phyloP scores from a whole-genome alignment of 2,329 filamentous ascomycete genomes.

The Aspergillus tamarii region DNA sequence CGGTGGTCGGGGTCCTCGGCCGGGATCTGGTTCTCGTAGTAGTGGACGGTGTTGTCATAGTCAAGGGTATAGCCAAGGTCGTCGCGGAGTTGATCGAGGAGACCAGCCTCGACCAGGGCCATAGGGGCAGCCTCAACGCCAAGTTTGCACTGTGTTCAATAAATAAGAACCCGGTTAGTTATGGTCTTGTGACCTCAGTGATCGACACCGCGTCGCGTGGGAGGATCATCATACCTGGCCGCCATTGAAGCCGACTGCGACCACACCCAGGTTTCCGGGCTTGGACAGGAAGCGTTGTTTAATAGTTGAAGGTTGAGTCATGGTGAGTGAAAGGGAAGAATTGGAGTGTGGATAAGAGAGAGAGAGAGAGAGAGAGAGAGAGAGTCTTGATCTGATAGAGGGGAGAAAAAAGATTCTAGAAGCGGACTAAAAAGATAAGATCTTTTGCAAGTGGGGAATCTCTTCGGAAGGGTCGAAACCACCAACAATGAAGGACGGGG shows the following conservation, averaged over 20 bases:
- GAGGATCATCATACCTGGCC: conserved; percentile 71
- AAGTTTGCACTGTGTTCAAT: conserved; percentile 69
- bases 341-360: not conserved
- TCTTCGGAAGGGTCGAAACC: not conserved
- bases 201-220: not conserved
- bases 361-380: conserved; percentile 13
- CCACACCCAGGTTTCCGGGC: conserved; percentile 80
- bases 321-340: conserved; percentile 32
- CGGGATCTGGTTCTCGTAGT: conserved; percentile 76
- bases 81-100: conserved; percentile 78
- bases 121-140: conserved; percentile 90
- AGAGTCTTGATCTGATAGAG: conserved; percentile 12
- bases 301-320: conserved; percentile 62
- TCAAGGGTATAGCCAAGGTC: conserved; percentile 88
- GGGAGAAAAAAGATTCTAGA: conserved; percentile 9
- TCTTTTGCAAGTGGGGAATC: conserved; percentile 5
- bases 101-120: conserved; percentile 84
- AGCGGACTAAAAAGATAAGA: conserved; percentile 7
- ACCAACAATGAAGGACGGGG: not conserved
- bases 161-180: not conserved
- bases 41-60: conserved; percentile 80
- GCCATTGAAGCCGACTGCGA: conserved; percentile 94
- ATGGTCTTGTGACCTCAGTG: not conserved
- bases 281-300: conserved; percentile 76
- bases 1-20: conserved; percentile 74